Conservation (phyloP, 768 basidiomycete species). For the Amanita rimosa region DNA sequence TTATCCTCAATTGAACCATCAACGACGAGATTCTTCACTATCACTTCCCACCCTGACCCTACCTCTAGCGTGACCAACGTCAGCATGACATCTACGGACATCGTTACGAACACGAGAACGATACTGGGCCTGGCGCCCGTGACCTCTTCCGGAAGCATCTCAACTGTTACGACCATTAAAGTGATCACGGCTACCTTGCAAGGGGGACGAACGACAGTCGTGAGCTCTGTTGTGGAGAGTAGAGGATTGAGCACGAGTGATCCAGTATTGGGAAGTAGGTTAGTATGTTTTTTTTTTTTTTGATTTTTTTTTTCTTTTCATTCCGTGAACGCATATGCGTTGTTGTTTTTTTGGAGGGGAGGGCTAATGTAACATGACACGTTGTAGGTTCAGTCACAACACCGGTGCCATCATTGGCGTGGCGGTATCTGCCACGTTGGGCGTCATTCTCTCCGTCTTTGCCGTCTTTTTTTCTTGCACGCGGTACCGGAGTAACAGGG, state of each 20-base stretch:
- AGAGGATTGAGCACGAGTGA: conserved; percentile 22
- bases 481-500: conserved; percentile 11
- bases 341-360: too few species aligned
- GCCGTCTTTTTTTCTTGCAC: conserved; percentile 22
- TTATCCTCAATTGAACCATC: background rate
- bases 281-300: too few species aligned
- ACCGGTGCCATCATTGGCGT: conserved; percentile 29
- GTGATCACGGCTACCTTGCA: conserved; percentile 11
- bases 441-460: conserved; percentile 18
- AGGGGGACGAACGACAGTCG: conserved; percentile 11
- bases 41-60: background rate
- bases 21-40: too few species aligned
- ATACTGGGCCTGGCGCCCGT: background rate
- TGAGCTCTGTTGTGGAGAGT: conserved; percentile 14
- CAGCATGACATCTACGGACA: background rate
- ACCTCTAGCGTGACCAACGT: background rate
- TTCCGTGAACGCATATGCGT: too few species aligned
- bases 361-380: background rate
- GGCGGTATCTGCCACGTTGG: conserved; percentile 17
- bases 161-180: conserved; percentile 10
- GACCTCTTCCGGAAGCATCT: background rate
- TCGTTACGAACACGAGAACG: background rate
- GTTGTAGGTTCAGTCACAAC: conserved; percentile 22
- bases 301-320: too few species aligned
- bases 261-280: conserved; percentile 9